Percentiles rank a stretch among this genome's conserved stretches.
Evolutionary conservation across 2,329 filamentous ascomycete species (phyloP).

Genomic region (Cucurbitaria berberidis): DNA sequence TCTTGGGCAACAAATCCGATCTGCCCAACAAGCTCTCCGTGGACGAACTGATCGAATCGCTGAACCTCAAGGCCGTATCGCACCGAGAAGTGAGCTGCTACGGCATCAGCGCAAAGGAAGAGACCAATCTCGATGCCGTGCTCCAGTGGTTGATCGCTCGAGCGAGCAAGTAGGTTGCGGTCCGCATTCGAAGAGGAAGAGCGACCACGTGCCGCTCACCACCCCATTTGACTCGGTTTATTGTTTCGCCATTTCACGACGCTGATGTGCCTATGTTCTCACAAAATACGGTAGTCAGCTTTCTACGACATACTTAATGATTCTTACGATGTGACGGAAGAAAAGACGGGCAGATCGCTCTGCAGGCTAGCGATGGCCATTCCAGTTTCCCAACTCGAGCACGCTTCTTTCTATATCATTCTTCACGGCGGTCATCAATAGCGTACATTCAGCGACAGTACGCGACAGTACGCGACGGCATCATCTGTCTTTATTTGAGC

Average conservation of each 20-base stretch:
- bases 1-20: slow-evolving; percentile 97
- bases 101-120: slow-evolving; percentile 97
- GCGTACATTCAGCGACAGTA: slow-evolving; percentile 10
- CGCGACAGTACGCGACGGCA: slow-evolving; percentile 8
- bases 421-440: slow-evolving; percentile 26
- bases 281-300: slow-evolving; percentile 46
- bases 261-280: slow-evolving; percentile 45
- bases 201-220: slow-evolving; percentile 32
- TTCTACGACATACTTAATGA: slow-evolving; percentile 57
- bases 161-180: slow-evolving; percentile 59
- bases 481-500: slow-evolving; percentile 20
- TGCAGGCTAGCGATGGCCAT: slow-evolving; percentile 57
- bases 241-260: slow-evolving; percentile 39
- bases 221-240: slow-evolving; percentile 26
- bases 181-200: slow-evolving; percentile 20
- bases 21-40: slow-evolving; percentile 88
- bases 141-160: slow-evolving; percentile 95
- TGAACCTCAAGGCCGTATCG: slow-evolving; percentile 87
- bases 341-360: slow-evolving; percentile 55
- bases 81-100: slow-evolving; percentile 97
- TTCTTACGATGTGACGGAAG: slow-evolving; percentile 60
- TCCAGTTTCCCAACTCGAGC: slow-evolving; percentile 49
- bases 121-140: slow-evolving; percentile 97
- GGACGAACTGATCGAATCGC: slow-evolving; percentile 90
- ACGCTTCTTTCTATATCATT: slow-evolving; percentile 35